Base-by-base conservation (phyloP, 495 filamentous ascomycete species). In the Clavariopsis aquatica region DNA sequence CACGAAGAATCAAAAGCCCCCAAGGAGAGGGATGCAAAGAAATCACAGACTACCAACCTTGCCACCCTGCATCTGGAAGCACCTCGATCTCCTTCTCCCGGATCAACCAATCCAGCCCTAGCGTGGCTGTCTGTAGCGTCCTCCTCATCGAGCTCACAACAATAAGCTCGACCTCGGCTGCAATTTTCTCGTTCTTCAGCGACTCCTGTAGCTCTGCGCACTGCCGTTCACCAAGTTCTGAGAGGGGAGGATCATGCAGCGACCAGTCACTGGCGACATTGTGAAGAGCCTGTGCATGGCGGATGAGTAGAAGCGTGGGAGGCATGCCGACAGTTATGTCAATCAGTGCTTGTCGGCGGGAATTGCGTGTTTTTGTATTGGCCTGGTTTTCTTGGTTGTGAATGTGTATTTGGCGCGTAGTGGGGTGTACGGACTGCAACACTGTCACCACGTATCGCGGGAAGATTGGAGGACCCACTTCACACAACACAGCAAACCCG, bases 91-190 rank as follows among this genome's bases (percentile, higher is more conserved):
- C 82, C 45, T 77, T 72, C 49, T 81, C 77, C 23, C 71, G 63
- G 49, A 84, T 75, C 41, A 87, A 72, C 75, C 79, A 82, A 19
- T 76, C 78, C 22, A 86, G 75, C 0, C 77, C 75, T 13, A 79
- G 69, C 27, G 78, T 69, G 0, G 83, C 79, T 0, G 85, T 88
- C 70, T 88, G 79, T 6, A 87, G 71, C 2, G 83, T 85, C 15
- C 85, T 76, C 15, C 78, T 71, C 81, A 87, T 82, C 13, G 85
- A 82, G 55, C 82, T 85, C 58, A 82, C 77, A 23, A 88, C 66
- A 45, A 87, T 81, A 10, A 84, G 77, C 20, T 81, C 81, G 20
- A 84, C 75, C 47, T 84, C 66, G 22, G 77, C 69, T n/a, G 79
- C 80, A 13, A 80, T 69, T 15, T 80, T 75, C 36, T 78, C 71